Evolutionary conservation across 2,329 filamentous ascomycete species (phyloP).

Genomic region (Sporothrix euskadiensis): DNA sequence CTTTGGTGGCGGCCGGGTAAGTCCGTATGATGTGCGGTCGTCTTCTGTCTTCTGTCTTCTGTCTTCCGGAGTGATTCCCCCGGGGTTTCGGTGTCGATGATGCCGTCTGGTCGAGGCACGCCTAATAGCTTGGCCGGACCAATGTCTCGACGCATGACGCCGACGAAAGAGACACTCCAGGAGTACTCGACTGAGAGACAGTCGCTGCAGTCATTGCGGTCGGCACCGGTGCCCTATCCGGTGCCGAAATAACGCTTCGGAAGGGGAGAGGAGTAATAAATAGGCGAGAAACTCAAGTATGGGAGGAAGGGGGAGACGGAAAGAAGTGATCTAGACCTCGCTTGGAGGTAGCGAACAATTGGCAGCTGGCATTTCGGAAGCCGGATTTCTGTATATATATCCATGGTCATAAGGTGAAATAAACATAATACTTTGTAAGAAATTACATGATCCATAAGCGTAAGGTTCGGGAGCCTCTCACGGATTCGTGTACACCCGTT

Average conservation of each 20-base stretch:
- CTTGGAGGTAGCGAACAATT: background rate
- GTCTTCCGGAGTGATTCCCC: background rate
- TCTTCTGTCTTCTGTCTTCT: background rate
- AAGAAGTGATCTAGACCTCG: background rate
- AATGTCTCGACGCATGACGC: constrained; percentile 27
- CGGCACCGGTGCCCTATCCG: constrained; percentile 9
- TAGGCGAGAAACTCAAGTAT: background rate
- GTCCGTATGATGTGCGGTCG: constrained; percentile 10
- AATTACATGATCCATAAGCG: too few species aligned
- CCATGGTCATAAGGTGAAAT: background rate
- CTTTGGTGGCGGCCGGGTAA: constrained; percentile 2
- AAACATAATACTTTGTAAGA: background rate
- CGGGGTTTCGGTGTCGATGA: background rate
- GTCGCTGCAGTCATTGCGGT: constrained; percentile 12
- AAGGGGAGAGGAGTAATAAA: background rate
- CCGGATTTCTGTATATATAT: background rate
- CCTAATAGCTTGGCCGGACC: constrained; percentile 1
- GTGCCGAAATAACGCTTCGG: background rate
- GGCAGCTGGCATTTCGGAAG: constrained; percentile 10
- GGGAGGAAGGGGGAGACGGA: background rate
- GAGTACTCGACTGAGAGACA: constrained; percentile 29
- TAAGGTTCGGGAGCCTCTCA: background rate
- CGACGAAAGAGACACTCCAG: constrained; percentile 27
- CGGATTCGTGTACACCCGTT: constrained; percentile 8
- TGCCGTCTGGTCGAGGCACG: background rate